Base-by-base conservation (phyloP, 345 rosid genomes). In the Iberis pinnata region DNA sequence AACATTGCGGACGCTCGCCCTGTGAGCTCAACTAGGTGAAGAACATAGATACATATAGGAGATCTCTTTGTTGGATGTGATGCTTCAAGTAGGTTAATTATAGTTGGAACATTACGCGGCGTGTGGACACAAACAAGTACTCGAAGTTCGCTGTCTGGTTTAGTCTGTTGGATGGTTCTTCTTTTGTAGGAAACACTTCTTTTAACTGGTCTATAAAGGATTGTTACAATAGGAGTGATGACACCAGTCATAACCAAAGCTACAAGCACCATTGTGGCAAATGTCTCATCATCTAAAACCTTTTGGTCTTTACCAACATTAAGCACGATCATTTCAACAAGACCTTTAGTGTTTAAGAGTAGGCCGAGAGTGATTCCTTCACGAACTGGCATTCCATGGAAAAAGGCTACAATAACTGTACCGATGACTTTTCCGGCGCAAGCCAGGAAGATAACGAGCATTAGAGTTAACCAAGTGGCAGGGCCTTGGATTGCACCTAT, bases 1-100 rank as follows among this genome's bases (percentile, higher is more conserved):
- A 92, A 73, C 96, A 92, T 85, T 25, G 98, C 96, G 0, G 98
- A 88, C 24, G 98, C 95, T 9, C 90, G 80, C 0, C 96, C 98
- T 0, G 98, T 92, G 58, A 92, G 96, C 69, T 92, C 95, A 11
- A 92, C 93, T 4, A 92, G 81, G 64, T 88, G 98, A 61, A 92
- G 93, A 51, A 88, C 93, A 7, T 77, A 83, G 16, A 92, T 73
- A 22, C 77, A 76, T 41, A 92, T 71, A 0, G 96, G 96, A 17
- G 98, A 83, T 58, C 69, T 83, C 41, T 78, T 92, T 22, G 76
- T 77, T 5, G 98, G 82, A 63, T 88, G 46, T 4, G 98, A 81
- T 56, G 89, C 93, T 65, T 92, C 96, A 8, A 92, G 78, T 53
- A 92, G 79, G 70, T 80, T 81, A 60, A 88, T 92, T 42, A 92